Base-by-base conservation (phyloP, 192 early-diverging fungal species). In the Umbelopsis sp. region DNA sequence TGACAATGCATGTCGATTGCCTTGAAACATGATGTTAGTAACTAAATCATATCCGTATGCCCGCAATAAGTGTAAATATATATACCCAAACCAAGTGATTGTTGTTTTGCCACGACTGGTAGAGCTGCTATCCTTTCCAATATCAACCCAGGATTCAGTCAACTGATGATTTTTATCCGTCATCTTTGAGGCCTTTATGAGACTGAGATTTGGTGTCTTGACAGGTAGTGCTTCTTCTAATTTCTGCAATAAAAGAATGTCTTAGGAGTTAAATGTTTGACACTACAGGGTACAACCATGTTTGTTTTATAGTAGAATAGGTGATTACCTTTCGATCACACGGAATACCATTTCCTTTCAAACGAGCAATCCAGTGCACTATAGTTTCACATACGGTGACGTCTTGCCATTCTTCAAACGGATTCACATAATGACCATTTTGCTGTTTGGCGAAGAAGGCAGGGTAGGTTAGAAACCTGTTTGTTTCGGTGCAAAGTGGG, bases 331-430 rank as follows among this genome's bases (percentile, higher is more conserved):
- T 50, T 50, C 44, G 49, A 38, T 70, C 59, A 31, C 32, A 59
- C 4, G 75, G 75, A 45, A 76, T 38, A n/a, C 75, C 71, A 54
- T 76, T 76, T 31, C 75, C 75, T 67, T 65, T 76, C 44, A 47
- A 62, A 41, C 69, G 43, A 25, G 65, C 51, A 10, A 76, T 4
- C 69, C 73, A 79, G 20, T 67, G 65, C 32, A 71, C 50, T n/a
- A 67, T 11, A n/a, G 78, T 65, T 38, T 73, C 71, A 59, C 52
- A 72, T 44, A 66, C 51, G 0, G 73, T 66, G 2, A 66, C 54
- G 36, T 84, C 75, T 45, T 81, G 56, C 85, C 85, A 88, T 72
- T 88, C 85, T 66, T 79, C 52, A 74, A 86, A 88, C n/a, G 87
- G 87, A 70, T 88, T 88, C 1, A 85, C 85, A 83, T 82, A 88